These are phyloP conservation scores for Eutrema salsugineum DNA, from an alignment of 441 rosid species.

Conservation along the genomic window DNA sequence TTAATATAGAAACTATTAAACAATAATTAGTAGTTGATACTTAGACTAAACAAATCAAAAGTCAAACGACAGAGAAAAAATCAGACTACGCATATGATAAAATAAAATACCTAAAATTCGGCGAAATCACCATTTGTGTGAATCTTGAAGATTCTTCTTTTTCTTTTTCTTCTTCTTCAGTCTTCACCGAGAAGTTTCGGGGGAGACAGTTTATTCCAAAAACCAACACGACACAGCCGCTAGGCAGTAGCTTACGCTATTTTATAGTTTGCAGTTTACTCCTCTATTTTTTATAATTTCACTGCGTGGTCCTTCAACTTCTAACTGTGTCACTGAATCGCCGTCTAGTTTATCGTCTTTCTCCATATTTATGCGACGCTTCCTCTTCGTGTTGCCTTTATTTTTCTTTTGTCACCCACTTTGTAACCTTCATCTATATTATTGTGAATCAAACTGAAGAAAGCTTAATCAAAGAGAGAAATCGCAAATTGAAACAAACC, in stretches of 20 bases:
- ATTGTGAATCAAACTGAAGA: too few relatives aligned
- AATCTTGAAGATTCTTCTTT: background rate
- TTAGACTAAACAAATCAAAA: background rate
- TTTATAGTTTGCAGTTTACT: constrained; percentile 13
- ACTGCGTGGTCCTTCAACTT: background rate
- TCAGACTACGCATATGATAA: background rate
- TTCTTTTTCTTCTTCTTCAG: constrained; percentile 7
- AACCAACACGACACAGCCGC: background rate
- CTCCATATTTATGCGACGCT: too few relatives aligned
- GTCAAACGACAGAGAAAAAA: background rate
- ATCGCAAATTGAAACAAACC: too few relatives aligned
- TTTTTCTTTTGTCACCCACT: too few relatives aligned
- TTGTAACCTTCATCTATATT: too few relatives aligned
- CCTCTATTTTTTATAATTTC: background rate
- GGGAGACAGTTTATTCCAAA: background rate
- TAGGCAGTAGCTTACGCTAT: background rate
- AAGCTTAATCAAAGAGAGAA: too few relatives aligned
- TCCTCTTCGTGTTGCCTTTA: too few relatives aligned
- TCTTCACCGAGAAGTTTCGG: constrained; percentile 13
- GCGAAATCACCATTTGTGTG: constrained; percentile 15
- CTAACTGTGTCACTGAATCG: background rate
- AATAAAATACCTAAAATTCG: constrained; percentile 1
- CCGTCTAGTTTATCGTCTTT: background rate
- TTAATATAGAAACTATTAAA: background rate
- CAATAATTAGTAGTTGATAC: background rate